phyloP scores from a whole-genome alignment of 1,139 yeast species.

The Nakaseomyces sp. region DNA sequence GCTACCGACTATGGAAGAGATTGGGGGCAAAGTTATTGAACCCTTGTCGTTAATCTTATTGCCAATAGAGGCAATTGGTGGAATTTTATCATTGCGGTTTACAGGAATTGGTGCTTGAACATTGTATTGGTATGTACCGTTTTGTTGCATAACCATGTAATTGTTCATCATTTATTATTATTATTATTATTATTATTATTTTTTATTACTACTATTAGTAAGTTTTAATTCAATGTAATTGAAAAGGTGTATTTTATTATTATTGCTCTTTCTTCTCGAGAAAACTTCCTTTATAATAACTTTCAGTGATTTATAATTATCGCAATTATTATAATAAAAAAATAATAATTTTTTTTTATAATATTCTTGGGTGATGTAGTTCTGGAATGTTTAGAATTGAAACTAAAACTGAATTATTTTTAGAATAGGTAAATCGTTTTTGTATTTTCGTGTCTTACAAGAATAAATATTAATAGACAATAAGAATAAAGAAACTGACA shows the following conservation, averaged over 20 bases:
- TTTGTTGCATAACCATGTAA: constrained; percentile 4
- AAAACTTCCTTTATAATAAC: neutral
- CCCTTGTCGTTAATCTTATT: neutral
- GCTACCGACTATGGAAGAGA: constrained; percentile 3
- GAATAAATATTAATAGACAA: too few relatives aligned
- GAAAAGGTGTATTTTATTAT: neutral
- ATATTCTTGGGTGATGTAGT: neutral
- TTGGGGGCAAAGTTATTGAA: constrained; percentile 2
- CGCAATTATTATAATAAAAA: too few relatives aligned
- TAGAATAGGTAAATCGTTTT: neutral
- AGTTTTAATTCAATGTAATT: too few relatives aligned
- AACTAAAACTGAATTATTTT: neutral
- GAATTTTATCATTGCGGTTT: constrained; percentile 1
- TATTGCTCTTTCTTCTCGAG: neutral
- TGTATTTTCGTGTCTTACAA: too few relatives aligned
- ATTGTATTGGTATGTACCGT: neutral
- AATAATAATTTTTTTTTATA: neutral
- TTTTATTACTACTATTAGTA: neutral
- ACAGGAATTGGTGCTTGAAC: constrained; percentile 3
- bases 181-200: neutral
- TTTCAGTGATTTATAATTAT: neutral
- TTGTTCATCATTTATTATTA: neutral
- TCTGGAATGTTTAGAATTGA: neutral
- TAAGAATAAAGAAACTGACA: too few relatives aligned
- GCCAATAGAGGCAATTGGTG: constrained; percentile 1